Conservation (phyloP, 768 basidiomycete species). For the Lactarius indigo region DNA sequence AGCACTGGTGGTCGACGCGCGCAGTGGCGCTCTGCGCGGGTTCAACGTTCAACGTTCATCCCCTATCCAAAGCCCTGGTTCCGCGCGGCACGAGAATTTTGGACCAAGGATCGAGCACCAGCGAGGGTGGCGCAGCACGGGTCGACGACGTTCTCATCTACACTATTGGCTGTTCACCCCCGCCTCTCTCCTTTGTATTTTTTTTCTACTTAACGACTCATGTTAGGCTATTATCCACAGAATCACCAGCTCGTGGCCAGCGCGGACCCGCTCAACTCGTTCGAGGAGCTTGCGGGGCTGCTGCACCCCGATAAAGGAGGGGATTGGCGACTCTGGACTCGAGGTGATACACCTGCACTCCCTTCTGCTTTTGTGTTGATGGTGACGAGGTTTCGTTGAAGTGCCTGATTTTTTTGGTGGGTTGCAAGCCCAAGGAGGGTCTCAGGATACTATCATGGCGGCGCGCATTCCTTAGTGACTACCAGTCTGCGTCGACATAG, state of each 20-base stretch:
- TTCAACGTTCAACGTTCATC: too few species aligned
- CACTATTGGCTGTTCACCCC: background rate
- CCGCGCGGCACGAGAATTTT: constrained; percentile 21
- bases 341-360: too few species aligned
- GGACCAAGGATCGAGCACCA: background rate
- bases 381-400: too few species aligned
- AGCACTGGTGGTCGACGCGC: constrained; percentile 52
- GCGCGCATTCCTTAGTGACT: too few species aligned
- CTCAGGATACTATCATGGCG: too few species aligned
- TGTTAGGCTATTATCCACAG: constrained; percentile 78
- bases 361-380: too few species aligned
- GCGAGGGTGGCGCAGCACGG: constrained; percentile 21
- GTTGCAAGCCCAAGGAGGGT: too few species aligned
- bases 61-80: constrained; percentile 27
- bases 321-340: constrained; percentile 41
- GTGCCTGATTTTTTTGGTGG: too few species aligned
- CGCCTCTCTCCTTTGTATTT: background rate
- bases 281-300: constrained; percentile 71
- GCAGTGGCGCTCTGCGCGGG: constrained; percentile 53
- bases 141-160: constrained; percentile 47
- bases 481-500: too few species aligned
- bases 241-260: constrained; percentile 84
- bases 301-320: constrained; percentile 72
- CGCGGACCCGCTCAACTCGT: constrained; percentile 64
- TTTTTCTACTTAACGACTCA: background rate